Base-by-base conservation (phyloP, 768 basidiomycete species). In the Calocybe cyanea region DNA sequence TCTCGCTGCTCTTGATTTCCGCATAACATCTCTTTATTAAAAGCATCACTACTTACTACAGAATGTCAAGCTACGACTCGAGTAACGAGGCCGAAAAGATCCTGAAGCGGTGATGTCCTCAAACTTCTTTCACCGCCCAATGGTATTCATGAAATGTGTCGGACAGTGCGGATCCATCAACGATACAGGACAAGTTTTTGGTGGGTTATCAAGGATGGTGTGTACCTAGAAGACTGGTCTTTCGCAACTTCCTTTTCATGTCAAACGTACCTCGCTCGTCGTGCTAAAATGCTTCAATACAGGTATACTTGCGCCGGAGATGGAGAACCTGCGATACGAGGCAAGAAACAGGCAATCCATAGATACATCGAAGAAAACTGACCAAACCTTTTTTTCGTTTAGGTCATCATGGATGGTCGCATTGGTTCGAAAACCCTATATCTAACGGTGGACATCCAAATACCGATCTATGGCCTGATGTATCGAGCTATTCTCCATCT, bases 191-290 rank as follows among this genome's bases (percentile, higher is more conserved):
- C 66, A 92, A 92, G 58, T 80, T 90, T 54, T 64, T 92, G 23
- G 85, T 91, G 0, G 89, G 89, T 28, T 92, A 92, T 61, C 90
- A 92, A 65, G 90, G 88, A 61, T 92, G 89, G 89, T 87, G 43
- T 46, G 78, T 54, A 24, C 34, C 21, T 8, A 23, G 11, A n/a
- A n/a, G n/a, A n/a, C n/a, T n/a, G n/a, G n/a, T n/a, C n/a, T n/a
- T n/a, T 38, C 43, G n/a, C 10, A 25, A 7, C 34, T 6, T 23
- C 19, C 19, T 11, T 30, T 4, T 20, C 28, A 13, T 10, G 24
- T 9, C 35, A 23, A 34, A 43, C 35, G 19, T 23, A 11, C 25
- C 24, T 18, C 38, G n/a, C 45, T 13, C 11, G 20, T 9, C 9
- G 33, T 17, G 19, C 33, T 43, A 24, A 51, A 23, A 5, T 14